phyloP scores from a whole-genome alignment of 805 yeast genomes.

The Candida jianshihensis region DNA sequence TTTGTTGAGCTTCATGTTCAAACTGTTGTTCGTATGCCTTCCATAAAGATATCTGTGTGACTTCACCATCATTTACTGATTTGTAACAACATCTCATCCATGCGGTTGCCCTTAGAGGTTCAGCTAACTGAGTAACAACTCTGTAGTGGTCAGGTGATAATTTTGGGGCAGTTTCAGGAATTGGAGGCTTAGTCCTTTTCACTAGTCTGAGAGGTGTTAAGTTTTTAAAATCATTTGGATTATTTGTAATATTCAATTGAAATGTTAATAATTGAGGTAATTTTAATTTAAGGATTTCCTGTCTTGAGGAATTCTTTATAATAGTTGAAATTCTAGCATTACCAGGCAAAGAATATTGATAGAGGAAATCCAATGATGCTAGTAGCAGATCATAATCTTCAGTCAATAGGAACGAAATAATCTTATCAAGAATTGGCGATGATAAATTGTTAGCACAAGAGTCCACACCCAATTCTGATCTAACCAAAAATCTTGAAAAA shows the following conservation, averaged over 20 bases:
- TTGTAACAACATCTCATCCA: slow-evolving; percentile 94
- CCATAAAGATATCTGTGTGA: slow-evolving; percentile 94
- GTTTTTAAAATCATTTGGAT: slow-evolving; percentile 23
- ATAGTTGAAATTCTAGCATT: slow-evolving; percentile 47
- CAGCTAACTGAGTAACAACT: slow-evolving; percentile 60
- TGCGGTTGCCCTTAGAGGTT: slow-evolving; percentile 85
- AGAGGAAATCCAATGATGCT: slow-evolving; percentile 74
- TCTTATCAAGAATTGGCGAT: slow-evolving; percentile 39
- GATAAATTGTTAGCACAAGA: slow-evolving; percentile 45
- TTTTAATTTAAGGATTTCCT: slow-evolving; percentile 46
- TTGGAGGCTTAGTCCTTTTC: slow-evolving; percentile 52
- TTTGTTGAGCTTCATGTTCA: slow-evolving; percentile 45
- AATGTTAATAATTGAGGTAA: slow-evolving; percentile 57
- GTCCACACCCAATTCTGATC: slow-evolving; percentile 40
- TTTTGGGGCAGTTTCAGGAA: slow-evolving; percentile 61
- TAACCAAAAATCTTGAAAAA: slow-evolving; percentile 70
- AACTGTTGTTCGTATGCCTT: slow-evolving; percentile 88
- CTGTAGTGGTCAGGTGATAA: slow-evolving; percentile 47
- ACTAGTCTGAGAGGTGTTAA: slow-evolving; percentile 31
- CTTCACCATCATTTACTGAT: slow-evolving; percentile 71
- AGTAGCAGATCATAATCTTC: slow-evolving; percentile 66
- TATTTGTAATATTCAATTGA: slow-evolving; percentile 32
- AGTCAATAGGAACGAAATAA: slow-evolving; percentile 50
- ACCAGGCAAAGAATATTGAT: slow-evolving; percentile 69
- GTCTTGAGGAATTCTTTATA: slow-evolving; percentile 38